Conservation (phyloP, 2,329 filamentous ascomycete species). For the Mycosphaerella arachidis region DNA sequence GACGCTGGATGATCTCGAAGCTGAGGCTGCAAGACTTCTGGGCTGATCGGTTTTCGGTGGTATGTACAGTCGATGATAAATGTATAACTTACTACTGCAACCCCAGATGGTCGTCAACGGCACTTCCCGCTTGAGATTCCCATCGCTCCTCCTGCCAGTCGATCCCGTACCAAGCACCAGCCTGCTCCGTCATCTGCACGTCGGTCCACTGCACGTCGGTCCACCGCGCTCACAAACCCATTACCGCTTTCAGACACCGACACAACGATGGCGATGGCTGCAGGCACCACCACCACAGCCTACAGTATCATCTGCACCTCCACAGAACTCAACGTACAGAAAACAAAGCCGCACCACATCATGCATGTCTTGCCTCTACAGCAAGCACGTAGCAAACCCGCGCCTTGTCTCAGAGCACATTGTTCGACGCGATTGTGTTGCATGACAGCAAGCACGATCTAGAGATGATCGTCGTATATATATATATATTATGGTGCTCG, state of each 20-base stretch:
- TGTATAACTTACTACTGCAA: neutral
- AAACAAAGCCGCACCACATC: neutral
- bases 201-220: too few species aligned
- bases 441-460: neutral
- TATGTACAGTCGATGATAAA: neutral
- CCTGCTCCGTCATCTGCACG: too few species aligned
- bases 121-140: too few species aligned
- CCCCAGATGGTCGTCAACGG: neutral
- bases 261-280: neutral
- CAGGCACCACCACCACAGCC: neutral
- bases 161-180: too few species aligned
- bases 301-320: neutral
- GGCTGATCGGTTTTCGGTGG: constrained; percentile 16
- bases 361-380: neutral
- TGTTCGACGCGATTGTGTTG: neutral
- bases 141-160: neutral
- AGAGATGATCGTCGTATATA: neutral
- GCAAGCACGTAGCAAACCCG: neutral
- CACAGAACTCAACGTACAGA: neutral
- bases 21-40: constrained; percentile 68
- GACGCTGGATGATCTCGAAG: constrained; percentile 74
- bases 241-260: too few species aligned
- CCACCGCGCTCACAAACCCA: too few species aligned
- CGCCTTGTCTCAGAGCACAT: neutral
- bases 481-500: neutral